Conservation (phyloP, 805 yeast species). For the Metschnikowia bowlesiae region DNA sequence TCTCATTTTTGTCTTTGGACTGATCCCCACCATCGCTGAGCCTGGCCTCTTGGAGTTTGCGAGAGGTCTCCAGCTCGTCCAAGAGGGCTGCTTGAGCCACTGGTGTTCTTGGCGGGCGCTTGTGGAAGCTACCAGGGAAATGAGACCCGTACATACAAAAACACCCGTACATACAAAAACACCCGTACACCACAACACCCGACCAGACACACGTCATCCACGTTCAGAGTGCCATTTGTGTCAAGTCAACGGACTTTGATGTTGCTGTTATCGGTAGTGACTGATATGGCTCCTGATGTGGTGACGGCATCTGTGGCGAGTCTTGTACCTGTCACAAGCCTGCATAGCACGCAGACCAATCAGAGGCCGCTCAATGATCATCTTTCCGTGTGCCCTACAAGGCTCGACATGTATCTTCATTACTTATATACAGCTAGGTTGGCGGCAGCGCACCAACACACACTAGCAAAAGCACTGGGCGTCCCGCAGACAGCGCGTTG, state of each 20-base stretch:
- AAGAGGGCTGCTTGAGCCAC: not conserved
- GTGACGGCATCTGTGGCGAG: too few relatives aligned
- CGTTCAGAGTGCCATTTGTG: too few relatives aligned
- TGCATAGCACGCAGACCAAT: not conserved
- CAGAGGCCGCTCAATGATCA: not conserved
- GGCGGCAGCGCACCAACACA: not conserved
- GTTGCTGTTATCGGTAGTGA: too few relatives aligned
- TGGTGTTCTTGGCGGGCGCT: not conserved
- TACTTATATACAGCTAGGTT: not conserved
- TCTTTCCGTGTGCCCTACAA: not conserved
- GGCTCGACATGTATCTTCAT: not conserved
- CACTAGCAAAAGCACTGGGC: not conserved
- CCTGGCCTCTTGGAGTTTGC: conserved; percentile 1
- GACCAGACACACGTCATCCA: too few relatives aligned
- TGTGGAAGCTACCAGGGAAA: too few relatives aligned
- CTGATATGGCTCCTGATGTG: too few relatives aligned
- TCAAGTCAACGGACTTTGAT: too few relatives aligned
- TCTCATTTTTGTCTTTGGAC: conserved; percentile 17
- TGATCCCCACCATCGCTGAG: conserved; percentile 20
- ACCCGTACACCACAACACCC: too few relatives aligned
- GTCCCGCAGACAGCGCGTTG: not conserved
- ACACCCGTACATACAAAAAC: too few relatives aligned
- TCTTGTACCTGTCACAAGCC: too few relatives aligned
- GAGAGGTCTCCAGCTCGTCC: not conserved
- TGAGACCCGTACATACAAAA: too few relatives aligned